Evolutionary conservation across 1,284 basidiomycete species (phyloP).

Genomic region (Leccinum proximum): DNA sequence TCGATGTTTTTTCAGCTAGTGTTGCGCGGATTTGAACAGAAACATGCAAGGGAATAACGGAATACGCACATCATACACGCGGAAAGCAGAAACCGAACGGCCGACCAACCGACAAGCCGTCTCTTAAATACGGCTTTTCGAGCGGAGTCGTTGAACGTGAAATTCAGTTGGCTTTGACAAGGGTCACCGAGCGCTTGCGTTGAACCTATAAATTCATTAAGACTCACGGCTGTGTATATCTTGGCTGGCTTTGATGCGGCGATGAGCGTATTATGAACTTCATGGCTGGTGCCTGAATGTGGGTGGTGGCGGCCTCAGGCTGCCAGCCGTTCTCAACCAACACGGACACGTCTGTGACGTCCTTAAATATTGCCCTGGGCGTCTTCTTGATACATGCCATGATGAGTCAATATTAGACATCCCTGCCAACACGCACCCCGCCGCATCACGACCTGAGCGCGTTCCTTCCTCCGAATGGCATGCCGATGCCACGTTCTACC

Average conservation of each 20-base stretch:
- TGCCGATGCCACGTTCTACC: constrained; percentile 1
- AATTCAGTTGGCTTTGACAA: constrained; percentile 3
- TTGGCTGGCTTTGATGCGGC: constrained; percentile 15
- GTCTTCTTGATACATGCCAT: neutral
- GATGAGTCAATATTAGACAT: neutral
- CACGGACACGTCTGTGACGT: constrained; percentile 3
- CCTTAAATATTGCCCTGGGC: neutral
- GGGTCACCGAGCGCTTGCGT: neutral
- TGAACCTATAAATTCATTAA: neutral
- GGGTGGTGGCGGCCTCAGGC: constrained; percentile 11
- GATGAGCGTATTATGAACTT: neutral
- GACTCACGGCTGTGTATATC: constrained; percentile 17
- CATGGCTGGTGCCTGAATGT: constrained; percentile 17
- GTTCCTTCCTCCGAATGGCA: neutral
- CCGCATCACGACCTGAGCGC: constrained; percentile 5
- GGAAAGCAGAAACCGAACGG: constrained; percentile 18
- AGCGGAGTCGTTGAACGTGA: constrained; percentile 18
- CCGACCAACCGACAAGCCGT: neutral
- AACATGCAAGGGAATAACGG: neutral
- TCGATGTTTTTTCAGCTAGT: no score
- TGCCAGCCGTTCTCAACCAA: constrained; percentile 1
- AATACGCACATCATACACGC: constrained; percentile 27
- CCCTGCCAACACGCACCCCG: constrained; percentile 3
- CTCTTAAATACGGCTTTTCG: constrained; percentile 17
- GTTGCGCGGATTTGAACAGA: neutral